Evolutionary conservation across 1,284 basidiomycete genomes (phyloP).

Genomic region (Termitomyces sp.): DNA sequence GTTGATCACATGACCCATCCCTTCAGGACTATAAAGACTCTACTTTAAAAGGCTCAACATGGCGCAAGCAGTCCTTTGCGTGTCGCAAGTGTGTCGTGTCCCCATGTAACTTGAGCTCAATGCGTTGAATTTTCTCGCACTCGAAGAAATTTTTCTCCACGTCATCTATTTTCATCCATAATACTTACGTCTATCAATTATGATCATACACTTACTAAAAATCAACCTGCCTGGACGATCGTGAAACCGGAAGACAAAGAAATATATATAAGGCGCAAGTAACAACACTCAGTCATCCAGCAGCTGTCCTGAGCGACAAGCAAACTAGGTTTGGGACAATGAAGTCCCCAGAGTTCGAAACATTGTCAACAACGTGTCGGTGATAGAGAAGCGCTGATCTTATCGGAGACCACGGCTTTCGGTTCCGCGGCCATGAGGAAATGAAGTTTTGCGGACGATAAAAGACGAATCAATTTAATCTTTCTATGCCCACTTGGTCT

Average conservation of each 20-base stretch:
- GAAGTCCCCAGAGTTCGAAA: neutral
- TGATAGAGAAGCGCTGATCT: neutral
- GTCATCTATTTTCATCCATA: neutral
- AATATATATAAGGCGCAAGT: no score
- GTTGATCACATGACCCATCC: slow-evolving; percentile 14
- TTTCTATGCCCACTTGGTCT: neutral
- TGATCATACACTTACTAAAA: no score
- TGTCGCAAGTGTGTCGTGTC: no score
- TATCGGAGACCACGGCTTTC: no score
- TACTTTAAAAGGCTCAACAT: no score
- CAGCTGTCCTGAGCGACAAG: no score
- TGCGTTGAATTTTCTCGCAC: neutral
- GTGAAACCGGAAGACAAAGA: neutral
- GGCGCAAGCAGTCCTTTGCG: no score
- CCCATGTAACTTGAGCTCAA: no score
- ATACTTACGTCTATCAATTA: no score
- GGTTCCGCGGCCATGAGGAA: neutral
- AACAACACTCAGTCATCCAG: no score
- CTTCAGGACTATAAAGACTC: no score
- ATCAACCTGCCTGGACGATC: neutral
- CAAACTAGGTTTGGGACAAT: neutral
- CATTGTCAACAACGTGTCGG: no score
- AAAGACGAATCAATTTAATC: neutral
- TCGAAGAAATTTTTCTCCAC: neutral
- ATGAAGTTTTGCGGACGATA: neutral